Evolutionary conservation across 768 basidiomycete genomes (phyloP).

Genomic region (Pleurotus ostreatus): DNA sequence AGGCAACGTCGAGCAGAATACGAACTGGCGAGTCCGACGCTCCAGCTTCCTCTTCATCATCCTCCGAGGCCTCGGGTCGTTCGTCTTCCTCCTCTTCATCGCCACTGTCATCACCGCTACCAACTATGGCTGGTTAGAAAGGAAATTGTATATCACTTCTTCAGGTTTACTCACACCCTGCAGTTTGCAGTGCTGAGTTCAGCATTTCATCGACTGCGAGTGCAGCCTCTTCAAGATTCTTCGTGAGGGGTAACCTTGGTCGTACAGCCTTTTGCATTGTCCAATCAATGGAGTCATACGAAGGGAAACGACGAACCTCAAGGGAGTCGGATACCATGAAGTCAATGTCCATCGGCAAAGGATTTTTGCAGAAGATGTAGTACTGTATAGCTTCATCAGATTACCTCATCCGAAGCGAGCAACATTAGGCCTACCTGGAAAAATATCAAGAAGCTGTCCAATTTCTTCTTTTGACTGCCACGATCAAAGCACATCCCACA

Average conservation of each 20-base stretch:
- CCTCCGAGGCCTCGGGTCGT: constrained; percentile 46
- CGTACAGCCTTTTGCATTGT: constrained; percentile 62
- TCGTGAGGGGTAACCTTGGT: constrained; percentile 68
- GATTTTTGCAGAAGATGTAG: constrained; percentile 85
- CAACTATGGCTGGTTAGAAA: constrained; percentile 17
- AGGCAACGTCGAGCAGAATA: background rate
- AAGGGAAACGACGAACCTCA: constrained; percentile 49
- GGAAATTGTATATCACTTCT: background rate
- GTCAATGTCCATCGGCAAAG: constrained; percentile 95
- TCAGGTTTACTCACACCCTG: constrained; percentile 39
- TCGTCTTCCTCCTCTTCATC: constrained; percentile 54
- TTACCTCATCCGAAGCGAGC: too few species aligned
- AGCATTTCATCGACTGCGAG: constrained; percentile 89
- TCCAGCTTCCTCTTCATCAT: constrained; percentile 63
- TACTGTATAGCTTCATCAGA: constrained; percentile 36
- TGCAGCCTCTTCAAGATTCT: constrained; percentile 83
- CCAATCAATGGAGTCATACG: constrained; percentile 1
- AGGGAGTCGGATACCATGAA: constrained; percentile 96
- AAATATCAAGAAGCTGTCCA: constrained; percentile 89
- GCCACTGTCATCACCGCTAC: constrained; percentile 48
- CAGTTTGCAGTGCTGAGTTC: constrained; percentile 56
- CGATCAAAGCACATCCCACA: constrained; percentile 98
- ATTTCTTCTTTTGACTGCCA: constrained; percentile 86
- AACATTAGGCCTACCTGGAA: constrained; percentile 65
- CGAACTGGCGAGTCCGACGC: constrained; percentile 54